phyloP scores from a whole-genome alignment of 2,329 filamentous ascomycete species.

The Fusarium verticillioides region DNA sequence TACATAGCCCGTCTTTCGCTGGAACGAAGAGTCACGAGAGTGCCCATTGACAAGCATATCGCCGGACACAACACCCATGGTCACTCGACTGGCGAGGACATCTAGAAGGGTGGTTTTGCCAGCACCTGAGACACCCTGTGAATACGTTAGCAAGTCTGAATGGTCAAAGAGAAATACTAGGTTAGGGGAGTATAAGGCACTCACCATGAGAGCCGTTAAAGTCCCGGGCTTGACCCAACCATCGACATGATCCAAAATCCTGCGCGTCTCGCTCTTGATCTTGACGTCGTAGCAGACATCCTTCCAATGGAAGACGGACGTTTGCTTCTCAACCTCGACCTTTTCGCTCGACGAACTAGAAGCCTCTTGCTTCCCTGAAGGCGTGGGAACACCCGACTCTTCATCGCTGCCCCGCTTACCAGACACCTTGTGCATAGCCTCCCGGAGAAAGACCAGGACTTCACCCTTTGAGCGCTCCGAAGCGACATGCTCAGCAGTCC shows the following conservation, averaged over 20 bases:
- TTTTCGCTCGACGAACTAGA: neutral
- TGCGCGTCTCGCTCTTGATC: conserved; percentile 69
- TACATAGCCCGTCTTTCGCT: conserved; percentile 89
- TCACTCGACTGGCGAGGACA: conserved; percentile 81
- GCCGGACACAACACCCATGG: conserved; percentile 86
- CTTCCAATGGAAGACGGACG: conserved; percentile 72
- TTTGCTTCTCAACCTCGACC: conserved; percentile 20
- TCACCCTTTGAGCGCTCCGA: conserved; percentile 35
- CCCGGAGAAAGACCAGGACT: conserved; percentile 28
- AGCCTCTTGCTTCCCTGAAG: neutral
- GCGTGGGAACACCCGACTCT: neutral
- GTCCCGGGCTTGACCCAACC: conserved; percentile 80
- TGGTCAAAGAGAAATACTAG: too few relatives aligned
- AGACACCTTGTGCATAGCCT: neutral
- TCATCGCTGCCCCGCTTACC: neutral
- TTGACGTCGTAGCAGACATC: conserved; percentile 78
- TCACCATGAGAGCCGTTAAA: conserved; percentile 74
- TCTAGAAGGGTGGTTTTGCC: conserved; percentile 90
- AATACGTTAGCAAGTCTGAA: neutral
- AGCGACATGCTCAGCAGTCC: conserved; percentile 26
- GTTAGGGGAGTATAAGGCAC: neutral
- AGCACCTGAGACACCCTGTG: conserved; percentile 73
- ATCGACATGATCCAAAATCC: conserved; percentile 75
- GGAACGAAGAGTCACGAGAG: conserved; percentile 79
- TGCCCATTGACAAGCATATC: conserved; percentile 74